phyloP scores from a whole-genome alignment of 2,329 filamentous ascomycete genomes.

The Gremmenia infestans region DNA sequence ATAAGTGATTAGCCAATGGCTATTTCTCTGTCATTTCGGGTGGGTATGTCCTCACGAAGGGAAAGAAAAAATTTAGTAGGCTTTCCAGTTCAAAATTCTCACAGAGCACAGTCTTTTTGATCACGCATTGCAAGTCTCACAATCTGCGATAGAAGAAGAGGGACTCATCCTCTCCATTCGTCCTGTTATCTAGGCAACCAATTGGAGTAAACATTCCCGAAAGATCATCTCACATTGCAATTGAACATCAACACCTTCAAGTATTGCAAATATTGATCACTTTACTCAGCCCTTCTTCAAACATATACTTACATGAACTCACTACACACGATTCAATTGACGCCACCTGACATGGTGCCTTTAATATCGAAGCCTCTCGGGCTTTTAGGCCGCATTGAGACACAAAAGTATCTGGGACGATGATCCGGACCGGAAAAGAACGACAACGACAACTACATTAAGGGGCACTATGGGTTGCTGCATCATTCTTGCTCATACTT shows the following conservation, averaged over 20 bases:
- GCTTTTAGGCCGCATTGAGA: not conserved
- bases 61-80: no score
- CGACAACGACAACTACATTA: not conserved
- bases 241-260: not conserved
- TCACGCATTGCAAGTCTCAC: no score
- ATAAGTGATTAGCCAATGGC: no score
- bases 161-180: no score
- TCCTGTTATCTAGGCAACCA: no score
- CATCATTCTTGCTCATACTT: not conserved
- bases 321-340: not conserved
- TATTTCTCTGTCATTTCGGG: not conserved
- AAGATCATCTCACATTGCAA: not conserved
- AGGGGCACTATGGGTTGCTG: slow-evolving; percentile 2
- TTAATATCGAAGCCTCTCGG: not conserved
- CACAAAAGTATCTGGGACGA: not conserved
- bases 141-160: no score
- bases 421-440: not conserved
- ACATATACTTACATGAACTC: not conserved
- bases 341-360: not conserved
- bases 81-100: no score
- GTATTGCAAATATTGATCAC: not conserved
- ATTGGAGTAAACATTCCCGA: no score
- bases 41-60: not conserved
- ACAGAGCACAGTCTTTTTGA: no score
- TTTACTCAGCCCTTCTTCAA: not conserved